Evolutionary conservation across 2,329 filamentous ascomycete species (phyloP).

Genomic region (Scytalidium lignicola): DNA sequence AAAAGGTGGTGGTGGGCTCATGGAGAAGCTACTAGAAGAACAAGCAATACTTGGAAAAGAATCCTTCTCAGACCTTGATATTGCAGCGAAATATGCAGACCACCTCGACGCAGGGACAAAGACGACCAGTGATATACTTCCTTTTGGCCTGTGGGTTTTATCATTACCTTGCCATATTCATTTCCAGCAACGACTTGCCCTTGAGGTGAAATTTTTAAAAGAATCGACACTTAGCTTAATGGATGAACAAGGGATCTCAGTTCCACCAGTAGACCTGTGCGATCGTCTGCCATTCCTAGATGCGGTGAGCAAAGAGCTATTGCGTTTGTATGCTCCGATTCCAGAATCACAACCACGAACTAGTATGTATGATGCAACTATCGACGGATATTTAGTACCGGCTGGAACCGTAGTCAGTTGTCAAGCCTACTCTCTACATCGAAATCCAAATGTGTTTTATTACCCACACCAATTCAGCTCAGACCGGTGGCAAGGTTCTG

Average conservation of each 20-base stretch:
- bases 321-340: constrained; percentile 44
- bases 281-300: constrained; percentile 40
- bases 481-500: constrained; percentile 42
- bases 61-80: constrained; percentile 32
- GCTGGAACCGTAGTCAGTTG: constrained; percentile 45
- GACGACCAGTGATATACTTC: constrained; percentile 46
- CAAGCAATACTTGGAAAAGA: constrained; percentile 23
- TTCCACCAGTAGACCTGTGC: constrained; percentile 30
- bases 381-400: constrained; percentile 37
- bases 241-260: constrained; percentile 23
- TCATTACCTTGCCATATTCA: constrained; percentile 36
- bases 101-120: constrained; percentile 49
- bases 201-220: constrained; percentile 34
- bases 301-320: constrained; percentile 45
- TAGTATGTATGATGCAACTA: constrained; percentile 27
- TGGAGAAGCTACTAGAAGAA: constrained; percentile 19
- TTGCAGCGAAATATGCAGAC: constrained; percentile 48
- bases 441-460: constrained; percentile 41
- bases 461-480: constrained; percentile 44
- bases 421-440: constrained; percentile 47
- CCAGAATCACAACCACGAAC: constrained; percentile 46
- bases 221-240: too few relatives aligned
- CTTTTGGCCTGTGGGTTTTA: constrained; percentile 45
- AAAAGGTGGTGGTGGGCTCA: background rate
- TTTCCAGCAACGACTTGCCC: constrained; percentile 39